phyloP scores from a whole-genome alignment of 495 filamentous ascomycete genomes.

The Margaritispora aquatica region DNA sequence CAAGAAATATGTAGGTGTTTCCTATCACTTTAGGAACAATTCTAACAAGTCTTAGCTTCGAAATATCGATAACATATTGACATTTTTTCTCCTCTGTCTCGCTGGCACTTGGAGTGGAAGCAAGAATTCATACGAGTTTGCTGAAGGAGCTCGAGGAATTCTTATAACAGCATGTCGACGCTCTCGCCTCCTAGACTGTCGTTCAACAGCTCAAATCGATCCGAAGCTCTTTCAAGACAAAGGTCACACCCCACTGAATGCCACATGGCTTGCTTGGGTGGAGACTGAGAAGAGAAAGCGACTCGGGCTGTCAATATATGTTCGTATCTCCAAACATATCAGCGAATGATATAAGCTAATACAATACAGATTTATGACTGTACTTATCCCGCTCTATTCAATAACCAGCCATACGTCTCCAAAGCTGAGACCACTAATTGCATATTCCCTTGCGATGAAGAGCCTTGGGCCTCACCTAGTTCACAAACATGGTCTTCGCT shows the following conservation, averaged over 20 bases:
- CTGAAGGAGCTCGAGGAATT: conserved; percentile 23
- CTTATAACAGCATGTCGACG: conserved; percentile 23
- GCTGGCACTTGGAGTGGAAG: conserved; percentile 25
- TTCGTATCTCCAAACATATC: conserved; percentile 8
- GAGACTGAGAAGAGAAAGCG: conserved; percentile 24
- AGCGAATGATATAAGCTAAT: neutral
- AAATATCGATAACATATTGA: conserved; percentile 21
- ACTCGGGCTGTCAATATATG: conserved; percentile 26
- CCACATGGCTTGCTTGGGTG: conserved; percentile 22
- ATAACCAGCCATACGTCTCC: conserved; percentile 24
- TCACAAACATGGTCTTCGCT: conserved; percentile 21
- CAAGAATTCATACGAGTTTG: conserved; percentile 24
- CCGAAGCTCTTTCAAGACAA: conserved; percentile 3
- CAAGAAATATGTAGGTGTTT: conserved; percentile 13
- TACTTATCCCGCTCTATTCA: conserved; percentile 23
- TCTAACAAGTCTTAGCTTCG: conserved; percentile 16
- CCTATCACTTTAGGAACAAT: neutral
- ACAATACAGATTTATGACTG: conserved; percentile 22
- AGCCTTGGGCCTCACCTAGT: conserved; percentile 18
- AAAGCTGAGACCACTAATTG: conserved; percentile 26
- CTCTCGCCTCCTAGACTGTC: conserved; percentile 23
- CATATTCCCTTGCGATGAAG: conserved; percentile 22
- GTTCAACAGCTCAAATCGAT: conserved; percentile 7
- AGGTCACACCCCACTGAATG: conserved; percentile 16
- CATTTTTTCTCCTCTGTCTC: conserved; percentile 23